phyloP scores from a whole-genome alignment of 1,139 yeast genomes.

The Kazachstania sp. region DNA sequence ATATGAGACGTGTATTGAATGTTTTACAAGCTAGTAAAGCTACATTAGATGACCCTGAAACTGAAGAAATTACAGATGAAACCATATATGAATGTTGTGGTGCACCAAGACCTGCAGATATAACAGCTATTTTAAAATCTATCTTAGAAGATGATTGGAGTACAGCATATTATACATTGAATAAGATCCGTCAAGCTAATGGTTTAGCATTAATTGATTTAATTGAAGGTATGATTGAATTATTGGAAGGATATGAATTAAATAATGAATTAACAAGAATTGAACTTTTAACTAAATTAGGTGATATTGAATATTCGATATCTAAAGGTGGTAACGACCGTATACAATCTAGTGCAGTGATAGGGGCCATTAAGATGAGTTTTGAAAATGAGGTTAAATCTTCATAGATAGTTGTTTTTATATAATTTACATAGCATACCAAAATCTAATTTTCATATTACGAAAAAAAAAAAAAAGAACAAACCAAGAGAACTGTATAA shows the following conservation, averaged over 20 bases:
- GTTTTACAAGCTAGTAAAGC: constrained; percentile 92
- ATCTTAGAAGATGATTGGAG: constrained; percentile 86
- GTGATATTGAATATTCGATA: constrained; percentile 85
- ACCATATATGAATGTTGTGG: constrained; percentile 94
- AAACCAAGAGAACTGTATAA: too few relatives aligned
- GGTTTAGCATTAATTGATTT: constrained; percentile 89
- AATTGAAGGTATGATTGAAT: constrained; percentile 64
- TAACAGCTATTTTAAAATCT: constrained; percentile 64
- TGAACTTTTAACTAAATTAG: constrained; percentile 55
- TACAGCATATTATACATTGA: constrained; percentile 59
- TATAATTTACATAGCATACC: not conserved
- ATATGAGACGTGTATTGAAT: constrained; percentile 91
- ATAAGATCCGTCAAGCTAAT: constrained; percentile 52
- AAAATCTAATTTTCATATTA: not conserved
- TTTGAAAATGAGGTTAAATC: constrained; percentile 29
- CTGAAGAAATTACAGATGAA: constrained; percentile 49
- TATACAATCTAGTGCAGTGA: constrained; percentile 82
- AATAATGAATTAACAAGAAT: constrained; percentile 49
- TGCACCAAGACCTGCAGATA: constrained; percentile 84
- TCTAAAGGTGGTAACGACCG: constrained; percentile 89
- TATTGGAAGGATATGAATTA: constrained; percentile 59
- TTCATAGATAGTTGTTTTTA: not conserved
- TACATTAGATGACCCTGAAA: constrained; percentile 41
- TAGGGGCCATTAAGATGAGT: constrained; percentile 67
- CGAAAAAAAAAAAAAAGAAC: not conserved